Conservation (phyloP, 1,284 basidiomycete genomes). For the Fomitopsis pinicola region DNA sequence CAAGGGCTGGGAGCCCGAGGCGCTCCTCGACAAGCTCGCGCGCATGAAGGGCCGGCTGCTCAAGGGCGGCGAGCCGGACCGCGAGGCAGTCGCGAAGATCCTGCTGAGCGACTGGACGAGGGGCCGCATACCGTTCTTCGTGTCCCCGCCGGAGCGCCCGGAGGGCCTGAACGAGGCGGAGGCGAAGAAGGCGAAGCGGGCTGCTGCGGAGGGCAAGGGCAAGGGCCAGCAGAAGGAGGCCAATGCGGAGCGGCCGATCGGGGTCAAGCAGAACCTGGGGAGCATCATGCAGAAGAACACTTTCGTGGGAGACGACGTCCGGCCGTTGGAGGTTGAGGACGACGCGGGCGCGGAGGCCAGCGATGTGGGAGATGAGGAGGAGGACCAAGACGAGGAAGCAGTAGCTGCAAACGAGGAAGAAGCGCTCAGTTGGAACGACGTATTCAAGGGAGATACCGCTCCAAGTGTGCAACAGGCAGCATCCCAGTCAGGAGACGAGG, state of each 20-base stretch:
- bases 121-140: conserved; percentile 90
- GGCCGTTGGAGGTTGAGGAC: conserved; percentile 50
- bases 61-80: conserved; percentile 93
- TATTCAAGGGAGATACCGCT: conserved; percentile 42
- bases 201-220: conserved; percentile 32
- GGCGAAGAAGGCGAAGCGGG: conserved; percentile 49
- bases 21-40: conserved; percentile 83
- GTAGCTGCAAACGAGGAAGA: conserved; percentile 34
- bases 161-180: conserved; percentile 65
- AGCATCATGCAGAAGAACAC: conserved; percentile 84
- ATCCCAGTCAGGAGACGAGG: conserved; percentile 1
- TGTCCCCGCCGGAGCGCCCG: conserved; percentile 71
- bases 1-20: conserved; percentile 67
- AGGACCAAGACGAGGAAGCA: conserved; percentile 24
- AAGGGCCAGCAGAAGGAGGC: conserved; percentile 29
- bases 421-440: conserved; percentile 59
- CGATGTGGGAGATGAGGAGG: conserved; percentile 25
- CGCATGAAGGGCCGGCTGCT: conserved; percentile 89
- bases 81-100: conserved; percentile 93
- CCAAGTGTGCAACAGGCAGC: conserved; percentile 10
- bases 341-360: conserved; percentile 25
- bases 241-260: conserved; percentile 29
- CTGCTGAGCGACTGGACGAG: conserved; percentile 97
- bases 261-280: conserved; percentile 69
- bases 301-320: conserved; percentile 71